Base-by-base conservation (phyloP, 805 yeast genomes). In the Nakazawaea anatomiae region DNA sequence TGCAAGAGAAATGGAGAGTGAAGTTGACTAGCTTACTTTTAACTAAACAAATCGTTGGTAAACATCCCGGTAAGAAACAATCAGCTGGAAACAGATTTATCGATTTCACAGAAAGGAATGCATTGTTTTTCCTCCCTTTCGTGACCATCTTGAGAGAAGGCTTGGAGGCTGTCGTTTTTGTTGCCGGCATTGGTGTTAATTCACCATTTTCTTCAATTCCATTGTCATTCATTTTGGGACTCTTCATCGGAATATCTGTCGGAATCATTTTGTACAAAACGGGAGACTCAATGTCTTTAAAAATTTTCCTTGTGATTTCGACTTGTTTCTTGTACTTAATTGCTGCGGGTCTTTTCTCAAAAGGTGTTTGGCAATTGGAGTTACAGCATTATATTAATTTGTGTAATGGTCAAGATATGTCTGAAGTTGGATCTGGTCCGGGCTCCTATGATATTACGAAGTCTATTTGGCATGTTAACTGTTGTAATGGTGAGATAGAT, bases 131-230 rank as follows among this genome's bases (percentile, higher is more conserved):
- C 53, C 76, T 92, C 57, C 97, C 97, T 1, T 83, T 90, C 59
- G 76, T 90, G 42, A 90, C 97, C 1, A 84, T 96, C 4, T 70
- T 90, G 47, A 78, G 97, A 62, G 97, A 90, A 66, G 96, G 96
- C 1, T 70, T 90, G 48, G 97, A 90, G 66, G 96, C 96, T 0
- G 90, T 90, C 39, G 92, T 90, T 2, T 90, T 90, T 59, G 77
- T 90, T 42, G 97, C 96, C 2, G 97, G 97, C 31, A 83, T 90
- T 41, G 89, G 89, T 25, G 80, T 87, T 53, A 66, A 68, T 53
- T 55, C 67, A 8, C 71, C 76, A 40, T 70, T 74, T 12, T 61
- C 64, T 14, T 60, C 64, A 4, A 60, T 69, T 50, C 52, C 70
- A 38, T 55, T 62, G 38, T 59, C 71, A 2, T 63, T 60, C 2